phyloP scores from a whole-genome alignment of 345 rosid genomes.

The Cardamine resedifolia region DNA sequence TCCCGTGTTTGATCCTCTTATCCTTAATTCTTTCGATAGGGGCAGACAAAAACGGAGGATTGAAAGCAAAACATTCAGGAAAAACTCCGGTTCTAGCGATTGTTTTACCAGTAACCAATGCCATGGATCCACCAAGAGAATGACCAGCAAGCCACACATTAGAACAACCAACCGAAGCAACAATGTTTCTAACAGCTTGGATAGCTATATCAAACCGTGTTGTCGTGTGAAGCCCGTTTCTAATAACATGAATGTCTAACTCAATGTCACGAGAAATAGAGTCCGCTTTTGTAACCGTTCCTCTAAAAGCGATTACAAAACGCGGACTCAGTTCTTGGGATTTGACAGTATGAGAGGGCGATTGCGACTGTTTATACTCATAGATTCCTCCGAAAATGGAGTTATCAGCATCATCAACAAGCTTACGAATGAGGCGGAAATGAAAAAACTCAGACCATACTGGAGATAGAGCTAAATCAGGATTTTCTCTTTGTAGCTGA shows the following conservation, averaged over 20 bases:
- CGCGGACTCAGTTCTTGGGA: constrained; percentile 50
- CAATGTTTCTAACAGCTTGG: constrained; percentile 68
- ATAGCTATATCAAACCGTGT: constrained; percentile 79
- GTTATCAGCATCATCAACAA: constrained; percentile 68
- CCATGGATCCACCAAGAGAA: constrained; percentile 88
- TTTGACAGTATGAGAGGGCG: constrained; percentile 18
- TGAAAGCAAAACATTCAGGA: constrained; percentile 68
- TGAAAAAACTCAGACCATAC: constrained; percentile 88
- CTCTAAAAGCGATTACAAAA: constrained; percentile 74
- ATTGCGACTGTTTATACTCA: constrained; percentile 55
- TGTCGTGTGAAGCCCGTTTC: constrained; percentile 64
- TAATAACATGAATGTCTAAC: constrained; percentile 60
- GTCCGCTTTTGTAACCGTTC: constrained; percentile 70
- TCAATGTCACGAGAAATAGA: constrained; percentile 66
- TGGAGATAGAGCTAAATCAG: constrained; percentile 57
- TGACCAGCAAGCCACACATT: constrained; percentile 93
- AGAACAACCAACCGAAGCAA: constrained; percentile 60
- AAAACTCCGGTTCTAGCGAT: constrained; percentile 59
- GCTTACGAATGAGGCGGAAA: constrained; percentile 55
- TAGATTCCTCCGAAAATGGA: constrained; percentile 83
- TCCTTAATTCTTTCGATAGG: constrained; percentile 72
- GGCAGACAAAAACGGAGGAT: constrained; percentile 79
- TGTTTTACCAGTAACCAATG: constrained; percentile 73
- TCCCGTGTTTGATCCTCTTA: constrained; percentile 59
- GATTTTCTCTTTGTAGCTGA: constrained; percentile 66